Evolutionary conservation across 2,329 filamentous ascomycete species (phyloP).

Genomic region (Trichoderma koningii): DNA sequence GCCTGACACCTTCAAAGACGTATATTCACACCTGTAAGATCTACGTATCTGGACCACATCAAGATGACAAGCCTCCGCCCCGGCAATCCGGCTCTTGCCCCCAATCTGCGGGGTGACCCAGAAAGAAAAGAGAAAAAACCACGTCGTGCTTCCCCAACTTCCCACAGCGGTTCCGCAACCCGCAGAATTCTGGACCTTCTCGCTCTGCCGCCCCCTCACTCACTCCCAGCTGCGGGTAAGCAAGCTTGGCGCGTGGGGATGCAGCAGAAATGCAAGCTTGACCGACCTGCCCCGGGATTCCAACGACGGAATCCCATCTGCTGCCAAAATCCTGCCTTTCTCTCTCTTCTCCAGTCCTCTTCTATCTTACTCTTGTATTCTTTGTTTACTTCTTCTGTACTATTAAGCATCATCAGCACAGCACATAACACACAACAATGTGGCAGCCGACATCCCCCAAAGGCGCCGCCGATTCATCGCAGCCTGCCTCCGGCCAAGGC

Average conservation of each 20-base stretch:
- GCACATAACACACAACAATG: constrained; percentile 27
- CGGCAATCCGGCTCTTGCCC: not conserved
- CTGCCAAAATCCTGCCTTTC: not conserved
- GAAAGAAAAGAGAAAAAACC: not conserved
- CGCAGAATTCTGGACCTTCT: no score
- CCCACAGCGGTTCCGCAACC: not conserved
- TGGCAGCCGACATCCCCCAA: constrained; percentile 31
- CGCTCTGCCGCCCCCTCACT: not conserved
- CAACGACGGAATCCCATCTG: not conserved
- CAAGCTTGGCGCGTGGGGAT: not conserved
- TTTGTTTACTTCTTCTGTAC: not conserved
- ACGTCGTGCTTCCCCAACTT: constrained; percentile 12
- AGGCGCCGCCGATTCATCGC: constrained; percentile 21
- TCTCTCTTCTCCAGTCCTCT: not conserved
- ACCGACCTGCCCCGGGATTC: not conserved
- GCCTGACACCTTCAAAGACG: no score
- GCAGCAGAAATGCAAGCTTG: not conserved
- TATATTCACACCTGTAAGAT: no score
- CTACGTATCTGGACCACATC: no score
- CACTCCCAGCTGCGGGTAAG: not conserved
- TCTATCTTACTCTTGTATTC: not conserved
- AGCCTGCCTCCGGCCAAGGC: constrained; percentile 10
- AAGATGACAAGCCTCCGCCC: no score
- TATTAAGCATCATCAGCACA: no score
- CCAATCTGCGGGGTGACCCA: constrained; percentile 6